Conservation (phyloP, 2,329 filamentous ascomycete genomes). For the Ophiocordyceps robertsii region DNA sequence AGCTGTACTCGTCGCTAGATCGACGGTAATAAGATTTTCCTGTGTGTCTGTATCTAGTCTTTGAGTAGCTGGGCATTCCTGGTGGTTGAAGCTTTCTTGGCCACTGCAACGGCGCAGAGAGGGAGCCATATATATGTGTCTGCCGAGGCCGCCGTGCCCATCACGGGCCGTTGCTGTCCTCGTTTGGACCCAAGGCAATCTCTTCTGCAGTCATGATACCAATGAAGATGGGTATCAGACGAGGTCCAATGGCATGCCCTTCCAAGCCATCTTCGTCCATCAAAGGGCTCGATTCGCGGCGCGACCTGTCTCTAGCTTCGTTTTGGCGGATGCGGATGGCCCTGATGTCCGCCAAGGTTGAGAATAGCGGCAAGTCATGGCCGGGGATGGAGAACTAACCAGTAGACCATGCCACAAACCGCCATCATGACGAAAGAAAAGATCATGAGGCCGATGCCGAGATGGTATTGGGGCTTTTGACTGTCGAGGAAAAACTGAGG, state of each 20-base stretch:
- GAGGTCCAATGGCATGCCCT: neutral
- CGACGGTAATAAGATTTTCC: no score
- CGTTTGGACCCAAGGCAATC: no score
- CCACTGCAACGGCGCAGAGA: no score
- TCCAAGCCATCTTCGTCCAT: neutral
- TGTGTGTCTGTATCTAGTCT: no score
- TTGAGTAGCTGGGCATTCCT: no score
- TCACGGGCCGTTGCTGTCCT: no score
- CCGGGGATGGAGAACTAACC: neutral
- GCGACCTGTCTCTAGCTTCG: neutral
- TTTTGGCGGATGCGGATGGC: neutral
- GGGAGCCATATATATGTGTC: no score
- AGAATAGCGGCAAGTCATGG: no score
- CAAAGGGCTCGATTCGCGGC: neutral
- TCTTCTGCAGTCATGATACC: no score
- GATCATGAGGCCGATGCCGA: neutral
- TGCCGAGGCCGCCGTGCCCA: no score
- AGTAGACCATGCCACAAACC: neutral
- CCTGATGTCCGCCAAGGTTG: neutral
- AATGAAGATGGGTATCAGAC: no score
- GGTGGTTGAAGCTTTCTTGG: no score
- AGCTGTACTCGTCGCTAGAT: slow-evolving; percentile 55
- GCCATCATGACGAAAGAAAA: neutral
- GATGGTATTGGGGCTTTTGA: neutral
- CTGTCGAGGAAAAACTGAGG: neutral